phyloP scores from a whole-genome alignment of 345 rosid genomes.

The Ailanthus altissimus region DNA sequence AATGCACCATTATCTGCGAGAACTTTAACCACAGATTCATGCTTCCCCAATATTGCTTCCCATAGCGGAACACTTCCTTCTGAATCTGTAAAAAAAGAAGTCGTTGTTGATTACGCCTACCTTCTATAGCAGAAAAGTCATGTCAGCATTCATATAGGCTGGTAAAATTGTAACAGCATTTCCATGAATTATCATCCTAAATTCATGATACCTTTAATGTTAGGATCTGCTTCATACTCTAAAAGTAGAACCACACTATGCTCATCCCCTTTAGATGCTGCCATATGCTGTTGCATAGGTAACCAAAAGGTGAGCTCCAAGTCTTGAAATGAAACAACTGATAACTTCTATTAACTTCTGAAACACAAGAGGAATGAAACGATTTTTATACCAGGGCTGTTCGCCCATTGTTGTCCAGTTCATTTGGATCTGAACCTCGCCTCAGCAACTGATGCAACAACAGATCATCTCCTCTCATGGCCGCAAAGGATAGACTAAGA shows the following conservation, averaged over 20 bases:
- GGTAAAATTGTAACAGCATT: too few relatives aligned
- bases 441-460: constrained; percentile 69
- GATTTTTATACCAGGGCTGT: constrained; percentile 57
- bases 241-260: constrained; percentile 67
- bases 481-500: constrained; percentile 77
- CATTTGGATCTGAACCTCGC: constrained; percentile 70
- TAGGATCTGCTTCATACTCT: constrained; percentile 77
- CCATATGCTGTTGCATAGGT: constrained; percentile 63
- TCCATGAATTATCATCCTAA: too few relatives aligned
- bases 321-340: not conserved
- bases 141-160: not conserved
- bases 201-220: constrained; percentile 58
- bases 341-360: too few relatives aligned
- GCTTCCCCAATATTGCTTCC: constrained; percentile 78
- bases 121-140: too few relatives aligned
- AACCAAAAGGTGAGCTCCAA: constrained; percentile 16
- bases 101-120: not conserved
- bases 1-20: constrained; percentile 66
- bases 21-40: constrained; percentile 46
- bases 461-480: constrained; percentile 78
- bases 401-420: constrained; percentile 56
- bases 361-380: not conserved
- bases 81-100: constrained; percentile 49
- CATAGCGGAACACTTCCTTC: constrained; percentile 83
- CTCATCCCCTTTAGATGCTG: constrained; percentile 69